phyloP scores from a whole-genome alignment of 257 asterid genomes.

The Solanum dulcamara region DNA sequence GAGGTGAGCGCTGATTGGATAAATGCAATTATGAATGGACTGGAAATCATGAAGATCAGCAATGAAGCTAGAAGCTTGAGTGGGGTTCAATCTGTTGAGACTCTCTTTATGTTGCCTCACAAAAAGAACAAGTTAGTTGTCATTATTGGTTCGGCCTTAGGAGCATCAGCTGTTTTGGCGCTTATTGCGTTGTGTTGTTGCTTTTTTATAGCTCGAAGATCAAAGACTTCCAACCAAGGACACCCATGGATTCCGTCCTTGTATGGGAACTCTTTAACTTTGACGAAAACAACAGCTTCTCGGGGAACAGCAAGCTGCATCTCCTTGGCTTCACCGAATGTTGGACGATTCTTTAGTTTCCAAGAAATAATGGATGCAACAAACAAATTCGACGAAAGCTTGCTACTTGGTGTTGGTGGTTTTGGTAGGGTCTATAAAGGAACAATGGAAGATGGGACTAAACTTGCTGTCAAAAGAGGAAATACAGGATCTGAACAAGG shows the following conservation, averaged over 20 bases:
- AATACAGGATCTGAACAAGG: slow-evolving; percentile 44
- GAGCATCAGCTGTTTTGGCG: slow-evolving; percentile 17
- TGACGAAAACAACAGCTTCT: slow-evolving; percentile 29
- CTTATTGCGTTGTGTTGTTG: slow-evolving; percentile 20
- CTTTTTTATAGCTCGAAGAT: slow-evolving; percentile 20
- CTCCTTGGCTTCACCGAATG: slow-evolving; percentile 28
- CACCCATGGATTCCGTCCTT: slow-evolving; percentile 36
- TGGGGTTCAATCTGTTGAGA: slow-evolving; percentile 24
- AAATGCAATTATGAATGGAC: slow-evolving; percentile 36
- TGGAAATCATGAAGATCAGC: slow-evolving; percentile 41
- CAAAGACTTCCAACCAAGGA: slow-evolving; percentile 23
- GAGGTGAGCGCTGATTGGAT: slow-evolving; percentile 4
- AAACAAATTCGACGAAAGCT: slow-evolving; percentile 29
- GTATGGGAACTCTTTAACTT: slow-evolving; percentile 32
- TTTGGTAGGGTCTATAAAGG: slow-evolving; percentile 44
- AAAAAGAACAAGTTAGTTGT: slow-evolving; percentile 10
- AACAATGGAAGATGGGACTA: slow-evolving; percentile 32
- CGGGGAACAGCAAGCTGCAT: slow-evolving; percentile 39
- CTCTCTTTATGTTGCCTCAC: slow-evolving; percentile 14
- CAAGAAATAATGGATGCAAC: slow-evolving; percentile 40
- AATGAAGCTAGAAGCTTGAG: slow-evolving; percentile 29
- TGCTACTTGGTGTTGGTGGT: slow-evolving; percentile 45
- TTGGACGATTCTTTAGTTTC: slow-evolving; percentile 28
- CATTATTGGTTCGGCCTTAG: slow-evolving; percentile 19
- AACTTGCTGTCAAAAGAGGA: slow-evolving; percentile 37